These are phyloP conservation scores for Acer saccharum DNA, from an alignment of 345 rosid species.

Conservation along the genomic window DNA sequence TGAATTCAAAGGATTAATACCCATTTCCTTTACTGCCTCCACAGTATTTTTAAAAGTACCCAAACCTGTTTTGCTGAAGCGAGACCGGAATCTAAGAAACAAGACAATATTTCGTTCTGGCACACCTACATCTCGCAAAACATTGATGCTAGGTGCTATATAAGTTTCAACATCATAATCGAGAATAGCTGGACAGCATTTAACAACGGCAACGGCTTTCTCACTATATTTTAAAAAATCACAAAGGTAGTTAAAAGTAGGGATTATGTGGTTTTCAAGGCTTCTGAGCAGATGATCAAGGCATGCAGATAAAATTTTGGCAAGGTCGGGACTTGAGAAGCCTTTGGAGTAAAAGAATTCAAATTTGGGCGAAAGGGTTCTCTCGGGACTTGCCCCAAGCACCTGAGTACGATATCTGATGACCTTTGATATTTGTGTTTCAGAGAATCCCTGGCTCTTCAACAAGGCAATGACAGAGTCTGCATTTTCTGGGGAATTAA, in stretches of 20 bases:
- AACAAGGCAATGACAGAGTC: slow-evolving; percentile 23
- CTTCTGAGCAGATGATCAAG: slow-evolving; percentile 18
- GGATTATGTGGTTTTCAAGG: slow-evolving; percentile 33
- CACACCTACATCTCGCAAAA: slow-evolving; percentile 32
- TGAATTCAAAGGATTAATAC: slow-evolving; percentile 15
- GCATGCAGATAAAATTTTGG: not conserved
- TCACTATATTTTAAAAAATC: slow-evolving; percentile 16
- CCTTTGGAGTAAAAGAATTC: slow-evolving; percentile 40
- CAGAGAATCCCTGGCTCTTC: slow-evolving; percentile 28
- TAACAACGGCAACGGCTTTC: slow-evolving; percentile 11
- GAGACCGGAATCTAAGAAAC: slow-evolving; percentile 6
- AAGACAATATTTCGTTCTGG: slow-evolving; percentile 10
- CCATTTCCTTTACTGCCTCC: slow-evolving; percentile 23
- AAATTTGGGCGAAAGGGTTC: slow-evolving; percentile 39
- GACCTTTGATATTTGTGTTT: slow-evolving; percentile 22
- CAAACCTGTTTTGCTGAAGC: not conserved
- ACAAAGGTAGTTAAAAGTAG: slow-evolving; percentile 24
- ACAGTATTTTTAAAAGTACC: slow-evolving; percentile 14
- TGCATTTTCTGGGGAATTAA: not conserved
- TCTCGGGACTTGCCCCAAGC: slow-evolving; percentile 18
- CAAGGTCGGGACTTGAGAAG: slow-evolving; percentile 23
- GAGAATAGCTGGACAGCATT: not conserved
- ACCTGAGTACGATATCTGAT: slow-evolving; percentile 12
- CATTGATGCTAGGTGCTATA: not conserved
- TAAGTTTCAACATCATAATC: not conserved